These are phyloP conservation scores for Leishmania gerbilli DNA, from an alignment of 208 protist species.

Conservation along the genomic window DNA sequence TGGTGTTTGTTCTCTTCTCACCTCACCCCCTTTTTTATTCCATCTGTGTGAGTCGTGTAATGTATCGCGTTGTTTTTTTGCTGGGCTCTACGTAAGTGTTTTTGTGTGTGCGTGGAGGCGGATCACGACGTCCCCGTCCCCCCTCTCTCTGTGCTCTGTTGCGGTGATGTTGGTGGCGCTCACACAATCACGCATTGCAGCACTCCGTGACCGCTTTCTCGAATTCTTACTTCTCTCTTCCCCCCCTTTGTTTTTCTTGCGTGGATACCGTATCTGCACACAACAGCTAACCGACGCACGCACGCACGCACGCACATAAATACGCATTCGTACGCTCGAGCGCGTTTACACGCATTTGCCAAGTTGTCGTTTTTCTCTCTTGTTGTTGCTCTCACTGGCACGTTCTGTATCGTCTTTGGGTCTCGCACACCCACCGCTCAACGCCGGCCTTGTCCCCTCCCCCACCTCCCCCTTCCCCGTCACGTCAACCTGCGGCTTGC, in stretches of 20 bases:
- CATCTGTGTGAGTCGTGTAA: background rate
- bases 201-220: background rate
- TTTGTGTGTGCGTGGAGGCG: background rate
- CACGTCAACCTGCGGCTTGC: background rate
- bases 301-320: background rate
- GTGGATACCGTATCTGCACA: background rate
- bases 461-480: background rate
- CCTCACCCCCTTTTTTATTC: background rate
- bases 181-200: background rate
- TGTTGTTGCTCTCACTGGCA: background rate
- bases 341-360: background rate
- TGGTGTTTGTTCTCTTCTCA: background rate
- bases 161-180: background rate
- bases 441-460: background rate
- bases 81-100: background rate
- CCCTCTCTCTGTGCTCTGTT: background rate
- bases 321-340: background rate
- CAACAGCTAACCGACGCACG: background rate
- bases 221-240: background rate
- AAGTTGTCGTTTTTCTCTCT: background rate
- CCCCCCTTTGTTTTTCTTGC: background rate
- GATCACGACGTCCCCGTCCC: background rate
- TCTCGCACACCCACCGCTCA: background rate
- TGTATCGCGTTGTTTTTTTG: background rate
- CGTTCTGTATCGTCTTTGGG: background rate